These are phyloP conservation scores for Solanum aculeatissimum DNA, from an alignment of 305 asterid species.

Conservation along the genomic window DNA sequence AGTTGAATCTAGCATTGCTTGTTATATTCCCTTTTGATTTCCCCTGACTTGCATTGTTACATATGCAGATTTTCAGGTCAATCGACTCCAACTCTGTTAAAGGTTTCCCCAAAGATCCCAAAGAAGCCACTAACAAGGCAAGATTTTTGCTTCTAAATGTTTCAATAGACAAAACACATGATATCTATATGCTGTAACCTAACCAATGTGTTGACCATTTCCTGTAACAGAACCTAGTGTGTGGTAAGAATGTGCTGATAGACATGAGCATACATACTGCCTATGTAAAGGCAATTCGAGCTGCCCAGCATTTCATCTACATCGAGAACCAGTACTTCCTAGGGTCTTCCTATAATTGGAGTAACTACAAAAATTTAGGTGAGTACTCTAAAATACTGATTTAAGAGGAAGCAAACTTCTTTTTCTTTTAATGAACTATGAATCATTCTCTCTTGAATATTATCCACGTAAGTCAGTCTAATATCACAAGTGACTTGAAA, in stretches of 20 bases:
- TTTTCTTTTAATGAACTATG: background rate
- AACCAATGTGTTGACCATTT: background rate
- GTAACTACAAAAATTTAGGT: slow-evolving; percentile 46
- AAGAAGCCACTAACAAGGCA: slow-evolving; percentile 48
- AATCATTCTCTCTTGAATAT: background rate
- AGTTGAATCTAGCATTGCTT: background rate
- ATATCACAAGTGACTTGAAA: background rate
- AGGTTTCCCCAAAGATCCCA: slow-evolving; percentile 66
- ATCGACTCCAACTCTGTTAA: slow-evolving; percentile 67
- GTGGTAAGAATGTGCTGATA: slow-evolving; percentile 73
- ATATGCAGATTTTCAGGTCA: slow-evolving; percentile 54
- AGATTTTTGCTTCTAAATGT: background rate
- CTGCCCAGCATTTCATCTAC: slow-evolving; percentile 92
- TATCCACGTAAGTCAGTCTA: background rate
- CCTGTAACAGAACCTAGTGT: slow-evolving; percentile 56
- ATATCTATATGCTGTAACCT: background rate
- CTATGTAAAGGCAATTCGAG: slow-evolving; percentile 88
- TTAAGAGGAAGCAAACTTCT: background rate
- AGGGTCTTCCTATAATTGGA: slow-evolving; percentile 88
- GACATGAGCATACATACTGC: slow-evolving; percentile 95
- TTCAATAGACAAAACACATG: background rate
- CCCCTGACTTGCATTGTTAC: background rate
- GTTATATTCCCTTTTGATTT: background rate
- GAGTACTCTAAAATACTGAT: slow-evolving; percentile 1
- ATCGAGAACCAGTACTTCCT: slow-evolving; percentile 94